Evolutionary conservation across 257 asterid species (phyloP), one percentile per base, ranked within the genome.

Genomic region (Nicotiana paniculata): DNA sequence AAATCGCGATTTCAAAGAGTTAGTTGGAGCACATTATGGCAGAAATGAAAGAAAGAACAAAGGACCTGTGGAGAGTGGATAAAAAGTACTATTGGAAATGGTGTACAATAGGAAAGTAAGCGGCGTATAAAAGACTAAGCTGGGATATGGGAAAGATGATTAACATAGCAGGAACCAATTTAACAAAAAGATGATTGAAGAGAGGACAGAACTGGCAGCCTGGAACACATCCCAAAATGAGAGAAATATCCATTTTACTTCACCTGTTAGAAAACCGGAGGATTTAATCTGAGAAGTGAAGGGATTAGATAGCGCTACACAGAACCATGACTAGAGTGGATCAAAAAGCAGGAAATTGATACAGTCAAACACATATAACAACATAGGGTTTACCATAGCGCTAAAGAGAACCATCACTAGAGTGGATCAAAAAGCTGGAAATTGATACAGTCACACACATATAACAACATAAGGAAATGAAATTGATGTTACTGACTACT

Each of bases 401-500:
- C 48, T 72, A 46, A 0, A 10, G n/a, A 72, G 59, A 72, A 70
- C 3, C 79, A 24, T 72, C 61, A 72, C 61, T 12, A 46, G 35
- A 46, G 9, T 72, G 21, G 61, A 72, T 72, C 77, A 72, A 46
- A 46, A 43, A 13, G 24, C 37, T 21, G 79, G 24, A 46, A 46
- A 46, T 13, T 46, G 79, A 72, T 46, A 43, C 12, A 46, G 59
- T 55, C 48, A 72, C 46, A 72, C 79, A 46, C 58, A 72, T 69
- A 12, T 46, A 43, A 46, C 51, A 67, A 67, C 78, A 72, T 46
- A 43, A 79, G 63, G 30, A 58, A 79, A 21, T 21, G 46, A 79
- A 39, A 43, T 46, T 63, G 72, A 48, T 65, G 61, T 80, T 21
- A 80, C 65, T 65, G 37, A 80, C 83, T 80, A 80, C 33, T 65